Base-by-base conservation (phyloP, 352 stramenopile genomes). In the Phytophthora tentaculata region DNA sequence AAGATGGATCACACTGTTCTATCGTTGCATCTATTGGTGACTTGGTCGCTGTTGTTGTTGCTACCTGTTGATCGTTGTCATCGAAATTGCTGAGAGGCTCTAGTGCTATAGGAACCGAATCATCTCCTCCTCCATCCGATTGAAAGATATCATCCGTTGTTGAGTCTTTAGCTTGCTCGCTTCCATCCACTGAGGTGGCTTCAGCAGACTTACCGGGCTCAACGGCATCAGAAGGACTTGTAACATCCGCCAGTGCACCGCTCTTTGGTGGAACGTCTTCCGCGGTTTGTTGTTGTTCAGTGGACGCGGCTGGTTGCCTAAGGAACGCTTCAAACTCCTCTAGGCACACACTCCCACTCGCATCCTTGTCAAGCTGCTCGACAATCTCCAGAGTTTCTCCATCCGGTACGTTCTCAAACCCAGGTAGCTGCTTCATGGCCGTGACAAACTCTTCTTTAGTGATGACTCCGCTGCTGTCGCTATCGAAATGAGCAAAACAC, bases 401-500 rank as follows among this genome's bases (percentile, higher is more conserved):
- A 8, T 81, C 71, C 10, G 39, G 43, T 7, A 82, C 61, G 1
- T 52, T 53, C 10, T 83, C 72, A 66, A 88, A 88, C 0, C 75
- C 77, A 13, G 65, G 63, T 9, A 93, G 67, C 19, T 79, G 74
- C 23, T 74, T 77, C 5, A 95, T 66, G 12, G 74, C 77, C 0
- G 20, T 50, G 7, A 71, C 58, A 22, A 94, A 91, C 47, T 92
- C 86, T 1, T 71, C 63, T 10, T 64, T 71, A 9, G 80, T 83
- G 41, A 94, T 77, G 7, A 39, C 64, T 16, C 79, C 82, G 16
- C 75, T 76, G 2, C 66, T 67, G 37, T 90, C 67, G 6, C 41
- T 57, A 60, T 92, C 86, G 51, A 92, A 87, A 60, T 88, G 79
- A 3, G 60, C 64, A 61, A 94, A 92, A 20, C 73, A 81, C 6